phyloP scores from a whole-genome alignment of 164 flowering plant species.

The grape (Vitis vinifera) region ASM3070453v1 NC_081819.1:16176001-16176500 shows the following conservation, averaged over 20 bases:
- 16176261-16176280: too few species aligned
- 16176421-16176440: not conserved
- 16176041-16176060: constrained; percentile 34
- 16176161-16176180: not conserved
- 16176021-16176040: not conserved
- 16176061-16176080: constrained; percentile 46
- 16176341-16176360: too few species aligned
- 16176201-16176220: too few species aligned
- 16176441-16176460: not conserved
- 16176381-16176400: too few species aligned
- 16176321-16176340: too few species aligned
- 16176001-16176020: not conserved
- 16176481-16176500: not conserved
- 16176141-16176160: not conserved
- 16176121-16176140: constrained; percentile 98
- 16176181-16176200: not conserved
- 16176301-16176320: too few species aligned
- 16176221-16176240: too few species aligned
- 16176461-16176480: not conserved
- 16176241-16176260: too few species aligned
- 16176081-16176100: constrained; percentile 60
- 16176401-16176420: too few species aligned
- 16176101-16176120: constrained; percentile 93
- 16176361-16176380: too few species aligned
- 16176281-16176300: too few species aligned